Base-by-base conservation (phyloP, 495 filamentous ascomycete species). In the Apiosordaria backusii region DNA sequence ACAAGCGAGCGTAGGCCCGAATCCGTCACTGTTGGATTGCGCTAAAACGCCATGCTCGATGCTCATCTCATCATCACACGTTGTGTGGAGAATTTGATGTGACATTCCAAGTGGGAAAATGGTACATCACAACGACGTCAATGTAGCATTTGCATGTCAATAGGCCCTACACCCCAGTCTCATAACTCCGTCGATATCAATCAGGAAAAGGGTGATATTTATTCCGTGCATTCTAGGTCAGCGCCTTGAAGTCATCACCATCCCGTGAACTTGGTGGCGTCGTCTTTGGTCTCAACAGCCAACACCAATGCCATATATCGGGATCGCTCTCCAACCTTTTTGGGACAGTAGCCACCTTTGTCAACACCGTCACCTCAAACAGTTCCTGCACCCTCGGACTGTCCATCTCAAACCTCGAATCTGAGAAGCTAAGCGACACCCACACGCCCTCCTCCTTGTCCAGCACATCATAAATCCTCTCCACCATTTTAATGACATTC, bases 341-440 rank as follows among this genome's bases (percentile, higher is more conserved):
- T 45, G 35, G 35, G 1, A 70, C 67, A 15, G 72, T 76, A 0
- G 73, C 72, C 13, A 81, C 66, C 65, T 70, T 77, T 22, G 52
- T 66, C 40, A 80, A 50, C 19, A 80, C 71, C 18, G 73, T 57
- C 15, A 78, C 75, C 3, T 71, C 67, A 22, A 81, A 79, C 52
- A 79, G 45, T 0, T 63, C 65, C 23, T 62, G 61, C 23, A 69
- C 63, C 23, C 61, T 63, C 23, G 65, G 58, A 18, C 71, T 16
- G 13, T 45, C 35, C 35, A 45, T 45, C 25, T 72, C 63, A 22
- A 77, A 82, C 2, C 79, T 73, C 3, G 0, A 65, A 1, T 74
- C 69, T 4, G 79, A 82, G 59, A 71, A 82, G 52, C 78, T 81
- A 18, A 81, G 64, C 21, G 78, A 82, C 4, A 82, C 66, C 78